A percentile compares a stretch with the other conserved stretches of the same genome.
These are phyloP conservation scores for Zelopaecilomyces penicillatus DNA, from an alignment of 2,329 filamentous ascomycete species.

Conservation along the genomic window DNA sequence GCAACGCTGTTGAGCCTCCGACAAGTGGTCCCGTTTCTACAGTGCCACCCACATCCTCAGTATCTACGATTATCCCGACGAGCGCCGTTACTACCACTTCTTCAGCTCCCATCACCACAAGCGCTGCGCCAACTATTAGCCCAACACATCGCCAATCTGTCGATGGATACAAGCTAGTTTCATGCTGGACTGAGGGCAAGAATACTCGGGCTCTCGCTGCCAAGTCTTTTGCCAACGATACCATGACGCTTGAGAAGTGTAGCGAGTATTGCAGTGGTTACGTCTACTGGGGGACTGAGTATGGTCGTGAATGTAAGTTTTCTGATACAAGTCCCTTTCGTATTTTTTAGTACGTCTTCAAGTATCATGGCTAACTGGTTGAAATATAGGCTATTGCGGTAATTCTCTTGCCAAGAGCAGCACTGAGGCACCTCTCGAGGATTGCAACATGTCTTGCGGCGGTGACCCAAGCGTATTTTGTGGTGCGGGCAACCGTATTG, in stretches of 20 bases:
- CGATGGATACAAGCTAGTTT: constrained; percentile 36
- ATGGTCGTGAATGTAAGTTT: constrained; percentile 39
- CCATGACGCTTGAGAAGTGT: constrained; percentile 43
- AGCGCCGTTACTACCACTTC: neutral
- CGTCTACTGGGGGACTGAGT: constrained; percentile 43
- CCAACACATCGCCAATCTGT: constrained; percentile 30
- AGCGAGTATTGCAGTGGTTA: constrained; percentile 37
- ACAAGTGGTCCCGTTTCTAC: constrained; percentile 10
- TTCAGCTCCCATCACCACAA: neutral
- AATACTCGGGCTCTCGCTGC: constrained; percentile 35
- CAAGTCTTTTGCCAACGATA: constrained; percentile 33
- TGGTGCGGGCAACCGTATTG: constrained; percentile 33
- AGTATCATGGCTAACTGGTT: constrained; percentile 1
- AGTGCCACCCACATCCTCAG: neutral
- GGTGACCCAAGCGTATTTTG: constrained; percentile 34
- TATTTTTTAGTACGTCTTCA: neutral
- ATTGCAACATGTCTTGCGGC: constrained; percentile 33
- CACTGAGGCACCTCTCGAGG: constrained; percentile 18
- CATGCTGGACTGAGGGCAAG: constrained; percentile 40
- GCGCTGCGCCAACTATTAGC: constrained; percentile 2
- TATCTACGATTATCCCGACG: neutral
- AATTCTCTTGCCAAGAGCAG: constrained; percentile 28
- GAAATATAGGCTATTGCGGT: constrained; percentile 36
- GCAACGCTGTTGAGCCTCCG: constrained; percentile 13
- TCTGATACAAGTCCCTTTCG: too few relatives aligned